Base-by-base conservation (phyloP, 169 alveolate genomes). In the Plasmodium malariae region DNA sequence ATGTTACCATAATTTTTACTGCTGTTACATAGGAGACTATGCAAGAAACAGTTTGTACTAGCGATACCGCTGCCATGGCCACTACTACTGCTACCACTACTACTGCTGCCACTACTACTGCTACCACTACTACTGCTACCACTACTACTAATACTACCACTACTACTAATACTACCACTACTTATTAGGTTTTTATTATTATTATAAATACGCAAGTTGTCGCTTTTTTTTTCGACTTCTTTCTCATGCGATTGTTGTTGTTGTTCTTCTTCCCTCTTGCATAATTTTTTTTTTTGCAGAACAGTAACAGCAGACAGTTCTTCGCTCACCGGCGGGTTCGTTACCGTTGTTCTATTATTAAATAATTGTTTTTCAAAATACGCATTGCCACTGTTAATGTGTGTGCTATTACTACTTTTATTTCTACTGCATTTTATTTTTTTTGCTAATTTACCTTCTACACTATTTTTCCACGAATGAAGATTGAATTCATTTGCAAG, bases 361-460 rank as follows among this genome's bases (percentile, higher is more conserved):
- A n/a, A n/a, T n/a, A n/a, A n/a, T n/a, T n/a, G n/a, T n/a, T n/a
- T n/a, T n/a, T n/a, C n/a, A n/a, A n/a, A n/a, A n/a, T n/a, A n/a
- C n/a, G n/a, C n/a, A n/a, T n/a, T n/a, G n/a, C n/a, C n/a, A n/a
- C n/a, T n/a, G n/a, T n/a, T n/a, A n/a, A n/a, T n/a, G n/a, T n/a
- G n/a, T n/a, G n/a, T n/a, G n/a, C n/a, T n/a, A n/a, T n/a, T n/a
- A n/a, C n/a, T 55, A 48, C 60, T 21, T 32, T 67, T 36, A 11
- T 57, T 55, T 21, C 28, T 36, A 36, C 12, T 34, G 43, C 62
- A 48, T 55, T 70, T 70, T 55, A 17, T 21, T 48, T 70, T 70
- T 34, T 70, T 45, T 49, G 19, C 83, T 55, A 45, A 70, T 5
- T 70, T 70, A 70, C 83, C 83, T 55, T 70, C 67, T 36, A 32